phyloP scores from a whole-genome alignment of 2,329 filamentous ascomycete genomes.

The Pyrenophora tritici-repentis region DNA sequence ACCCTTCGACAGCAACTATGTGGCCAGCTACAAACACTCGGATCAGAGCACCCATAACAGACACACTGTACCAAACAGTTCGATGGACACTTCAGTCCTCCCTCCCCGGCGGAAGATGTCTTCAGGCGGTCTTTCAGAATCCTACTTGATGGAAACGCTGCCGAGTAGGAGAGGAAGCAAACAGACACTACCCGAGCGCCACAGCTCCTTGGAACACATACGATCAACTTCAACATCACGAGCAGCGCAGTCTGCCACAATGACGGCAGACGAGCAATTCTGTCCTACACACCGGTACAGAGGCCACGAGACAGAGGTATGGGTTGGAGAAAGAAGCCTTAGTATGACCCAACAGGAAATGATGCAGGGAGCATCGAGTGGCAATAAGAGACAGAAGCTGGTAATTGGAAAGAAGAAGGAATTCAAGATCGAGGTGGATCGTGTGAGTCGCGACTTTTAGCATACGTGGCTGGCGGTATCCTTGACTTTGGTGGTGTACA shows the following conservation, averaged over 20 bases:
- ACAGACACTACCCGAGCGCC: conserved; percentile 1
- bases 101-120: neutral
- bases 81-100: neutral
- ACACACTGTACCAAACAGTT: neutral
- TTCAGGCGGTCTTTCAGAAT: conserved; percentile 14
- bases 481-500: neutral
- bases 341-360: conserved; percentile 25
- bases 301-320: conserved; percentile 29
- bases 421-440: conserved; percentile 35
- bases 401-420: conserved; percentile 41
- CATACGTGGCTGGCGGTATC: neutral
- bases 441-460: conserved; percentile 20
- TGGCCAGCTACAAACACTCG: conserved; percentile 24
- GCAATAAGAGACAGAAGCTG: conserved; percentile 21
- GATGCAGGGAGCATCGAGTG: neutral
- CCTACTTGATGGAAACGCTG: conserved; percentile 20
- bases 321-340: conserved; percentile 24
- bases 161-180: conserved; percentile 11
- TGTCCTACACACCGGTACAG: conserved; percentile 27
- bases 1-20: conserved; percentile 37
- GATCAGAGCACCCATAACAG: conserved; percentile 5
- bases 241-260: conserved; percentile 11
- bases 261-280: conserved; percentile 28
- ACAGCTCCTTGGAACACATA: neutral
- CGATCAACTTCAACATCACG: conserved; percentile 3